Conservation (phyloP, 176 grass and related monocot species). For the Ensete glaucum region DNA sequence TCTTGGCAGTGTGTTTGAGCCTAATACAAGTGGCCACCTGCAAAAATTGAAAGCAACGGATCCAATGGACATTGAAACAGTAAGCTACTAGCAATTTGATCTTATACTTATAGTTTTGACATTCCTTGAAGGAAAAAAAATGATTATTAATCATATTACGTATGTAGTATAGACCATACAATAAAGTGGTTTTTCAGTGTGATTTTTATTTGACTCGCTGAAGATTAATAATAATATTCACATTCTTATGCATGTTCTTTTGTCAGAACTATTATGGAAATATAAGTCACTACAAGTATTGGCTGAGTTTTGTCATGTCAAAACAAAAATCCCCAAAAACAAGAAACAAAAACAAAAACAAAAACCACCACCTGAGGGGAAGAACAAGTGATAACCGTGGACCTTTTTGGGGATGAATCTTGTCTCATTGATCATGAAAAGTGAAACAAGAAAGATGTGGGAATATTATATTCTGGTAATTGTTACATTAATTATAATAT, state of each 20-base stretch:
- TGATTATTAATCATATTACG: not conserved
- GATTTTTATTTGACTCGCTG: not conserved
- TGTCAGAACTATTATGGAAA: too few relatives aligned
- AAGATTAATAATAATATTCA: not conserved
- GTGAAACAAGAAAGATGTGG: not conserved
- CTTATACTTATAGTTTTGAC: not conserved
- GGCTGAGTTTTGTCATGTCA: too few relatives aligned
- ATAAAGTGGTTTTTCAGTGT: not conserved
- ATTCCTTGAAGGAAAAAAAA: too few relatives aligned
- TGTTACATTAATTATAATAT: too few relatives aligned
- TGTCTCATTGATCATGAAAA: not conserved
- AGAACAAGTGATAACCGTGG: too few relatives aligned
- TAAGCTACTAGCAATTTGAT: slow-evolving; percentile 20
- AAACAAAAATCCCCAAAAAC: too few relatives aligned
- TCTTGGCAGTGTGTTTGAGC: slow-evolving; percentile 82
- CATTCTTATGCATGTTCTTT: too few relatives aligned
- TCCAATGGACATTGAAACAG: slow-evolving; percentile 79
- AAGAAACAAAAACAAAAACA: too few relatives aligned
- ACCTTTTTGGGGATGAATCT: too few relatives aligned
- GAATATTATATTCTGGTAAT: too few relatives aligned
- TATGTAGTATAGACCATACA: not conserved
- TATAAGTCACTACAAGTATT: too few relatives aligned
- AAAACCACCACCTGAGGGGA: too few relatives aligned
- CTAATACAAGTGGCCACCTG: slow-evolving; percentile 53
- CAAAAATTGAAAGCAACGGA: slow-evolving; percentile 63